Percentiles rank a stretch among this genome's conserved stretches.
phyloP scores from a whole-genome alignment of 495 filamentous ascomycete genomes.

The Aspergillus steynii region DNA sequence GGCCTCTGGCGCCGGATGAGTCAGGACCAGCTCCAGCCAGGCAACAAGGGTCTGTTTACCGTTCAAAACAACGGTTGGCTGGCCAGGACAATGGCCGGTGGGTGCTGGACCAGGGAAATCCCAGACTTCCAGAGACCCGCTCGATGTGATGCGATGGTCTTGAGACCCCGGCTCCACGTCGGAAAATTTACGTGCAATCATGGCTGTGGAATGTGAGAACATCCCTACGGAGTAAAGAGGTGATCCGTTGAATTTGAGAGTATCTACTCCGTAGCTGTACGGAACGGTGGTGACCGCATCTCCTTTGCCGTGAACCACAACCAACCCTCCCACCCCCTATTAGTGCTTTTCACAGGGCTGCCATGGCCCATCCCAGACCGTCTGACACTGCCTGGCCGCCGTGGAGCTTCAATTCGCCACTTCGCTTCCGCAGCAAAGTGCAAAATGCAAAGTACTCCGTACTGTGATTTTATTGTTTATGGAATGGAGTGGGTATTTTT shows the following conservation, averaged over 20 bases:
- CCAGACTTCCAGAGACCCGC: constrained; percentile 24
- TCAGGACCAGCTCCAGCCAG: constrained; percentile 19
- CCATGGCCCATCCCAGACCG: not conserved
- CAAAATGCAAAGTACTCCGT: not conserved
- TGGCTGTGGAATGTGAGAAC: constrained; percentile 7
- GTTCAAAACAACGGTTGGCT: constrained; percentile 23
- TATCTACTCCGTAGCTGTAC: not conserved
- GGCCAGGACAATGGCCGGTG: constrained; percentile 17
- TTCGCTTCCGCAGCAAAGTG: constrained; percentile 8
- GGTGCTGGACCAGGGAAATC: constrained; percentile 20
- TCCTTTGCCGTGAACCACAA: constrained; percentile 9
- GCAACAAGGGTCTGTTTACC: constrained; percentile 25
- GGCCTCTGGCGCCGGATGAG: constrained; percentile 15
- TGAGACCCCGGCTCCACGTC: constrained; percentile 21
- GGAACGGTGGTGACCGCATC: not conserved
- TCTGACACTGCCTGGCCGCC: constrained; percentile 6
- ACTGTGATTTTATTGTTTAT: constrained; percentile 9
- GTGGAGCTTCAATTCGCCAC: constrained; percentile 17
- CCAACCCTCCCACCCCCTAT: constrained; percentile 4
- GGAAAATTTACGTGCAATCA: constrained; percentile 22
- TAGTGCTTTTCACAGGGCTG: constrained; percentile 3
- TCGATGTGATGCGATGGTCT: constrained; percentile 20
- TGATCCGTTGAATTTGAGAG: constrained; percentile 8
- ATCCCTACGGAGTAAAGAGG: not conserved
- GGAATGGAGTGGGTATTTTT: not conserved